Evolutionary conservation across 371 early-diverging fungal genomes (phyloP).

Genomic region (Blastocladiella emersonii): DNA sequence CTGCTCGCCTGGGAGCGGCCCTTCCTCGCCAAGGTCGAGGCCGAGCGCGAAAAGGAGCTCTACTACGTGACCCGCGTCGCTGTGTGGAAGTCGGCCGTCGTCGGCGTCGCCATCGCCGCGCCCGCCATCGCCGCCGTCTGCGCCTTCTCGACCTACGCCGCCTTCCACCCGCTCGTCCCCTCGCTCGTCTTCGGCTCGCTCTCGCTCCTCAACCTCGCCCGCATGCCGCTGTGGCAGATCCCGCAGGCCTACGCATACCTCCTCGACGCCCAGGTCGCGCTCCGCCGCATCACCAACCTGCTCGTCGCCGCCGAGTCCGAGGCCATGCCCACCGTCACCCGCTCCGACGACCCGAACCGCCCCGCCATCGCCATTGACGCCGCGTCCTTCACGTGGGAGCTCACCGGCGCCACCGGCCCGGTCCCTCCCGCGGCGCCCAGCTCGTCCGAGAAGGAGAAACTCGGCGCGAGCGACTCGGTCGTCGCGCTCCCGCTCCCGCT

Average conservation of each 20-base stretch:
- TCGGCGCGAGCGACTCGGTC: constrained; percentile 71
- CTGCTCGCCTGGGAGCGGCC: constrained; percentile 63
- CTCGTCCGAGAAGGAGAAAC: constrained; percentile 75
- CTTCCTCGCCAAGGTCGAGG: constrained; percentile 32
- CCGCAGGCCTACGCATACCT: constrained; percentile 4
- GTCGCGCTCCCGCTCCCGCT: constrained; percentile 58
- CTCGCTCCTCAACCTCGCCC: constrained; percentile 74
- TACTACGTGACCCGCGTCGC: background rate
- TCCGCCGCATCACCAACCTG: constrained; percentile 61
- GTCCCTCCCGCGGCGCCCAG: constrained; percentile 50
- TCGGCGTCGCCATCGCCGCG: constrained; percentile 20
- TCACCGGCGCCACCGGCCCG: no score
- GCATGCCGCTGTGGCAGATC: constrained; percentile 47
- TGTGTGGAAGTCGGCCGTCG: background rate
- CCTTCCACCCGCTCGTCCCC: constrained; percentile 46
- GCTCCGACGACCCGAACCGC: background rate
- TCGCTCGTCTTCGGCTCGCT: constrained; percentile 75
- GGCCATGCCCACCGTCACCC: background rate
- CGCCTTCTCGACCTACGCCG: constrained; percentile 64
- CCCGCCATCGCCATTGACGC: background rate
- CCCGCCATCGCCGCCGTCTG: constrained; percentile 77
- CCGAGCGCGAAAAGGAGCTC: background rate
- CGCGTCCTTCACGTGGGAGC: background rate
- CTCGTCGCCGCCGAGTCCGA: constrained; percentile 63
- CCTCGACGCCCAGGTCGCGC: constrained; percentile 71